These are phyloP conservation scores for Acanthamoeba castellanii DNA, from an alignment of 208 protist species.

Conservation along the genomic window DNA sequence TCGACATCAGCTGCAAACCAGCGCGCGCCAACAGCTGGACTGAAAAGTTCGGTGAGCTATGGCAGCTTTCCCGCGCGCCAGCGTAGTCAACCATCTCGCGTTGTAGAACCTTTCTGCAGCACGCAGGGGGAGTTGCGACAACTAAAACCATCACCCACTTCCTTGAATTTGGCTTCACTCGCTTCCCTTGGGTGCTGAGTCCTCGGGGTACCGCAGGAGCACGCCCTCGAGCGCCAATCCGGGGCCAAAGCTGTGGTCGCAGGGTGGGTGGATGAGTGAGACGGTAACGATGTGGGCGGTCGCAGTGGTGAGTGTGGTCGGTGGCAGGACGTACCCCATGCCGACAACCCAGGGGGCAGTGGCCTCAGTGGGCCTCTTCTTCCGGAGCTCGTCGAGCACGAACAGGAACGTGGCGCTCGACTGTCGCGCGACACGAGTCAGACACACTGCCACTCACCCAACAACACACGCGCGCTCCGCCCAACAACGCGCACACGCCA, in stretches of 20 bases:
- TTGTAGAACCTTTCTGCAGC: no score
- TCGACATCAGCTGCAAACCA: no score
- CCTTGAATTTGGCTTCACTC: no score
- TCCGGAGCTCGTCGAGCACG: conserved; percentile 42
- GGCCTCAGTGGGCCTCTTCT: neutral
- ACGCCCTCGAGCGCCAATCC: conserved; percentile 56
- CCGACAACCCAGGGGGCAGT: conserved; percentile 27
- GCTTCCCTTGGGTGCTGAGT: neutral
- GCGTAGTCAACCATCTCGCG: no score
- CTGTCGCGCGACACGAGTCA: neutral
- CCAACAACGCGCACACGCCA: no score
- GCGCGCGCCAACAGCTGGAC: no score
- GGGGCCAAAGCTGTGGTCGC: conserved; percentile 1
- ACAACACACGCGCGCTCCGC: no score
- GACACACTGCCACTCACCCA: no score
- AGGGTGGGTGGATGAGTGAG: neutral
- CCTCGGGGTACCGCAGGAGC: neutral
- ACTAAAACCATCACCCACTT: no score
- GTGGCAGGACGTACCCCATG: conserved; percentile 12
- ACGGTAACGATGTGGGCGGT: neutral
- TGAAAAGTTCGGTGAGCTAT: no score
- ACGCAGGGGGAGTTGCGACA: no score
- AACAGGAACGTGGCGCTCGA: conserved; percentile 67
- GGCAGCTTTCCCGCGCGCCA: no score
- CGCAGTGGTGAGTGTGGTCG: neutral